Evolutionary conservation across 352 stramenopile genomes (phyloP), one percentile per base, ranked within the genome.

Genomic region (Phytopythium boreale): DNA sequence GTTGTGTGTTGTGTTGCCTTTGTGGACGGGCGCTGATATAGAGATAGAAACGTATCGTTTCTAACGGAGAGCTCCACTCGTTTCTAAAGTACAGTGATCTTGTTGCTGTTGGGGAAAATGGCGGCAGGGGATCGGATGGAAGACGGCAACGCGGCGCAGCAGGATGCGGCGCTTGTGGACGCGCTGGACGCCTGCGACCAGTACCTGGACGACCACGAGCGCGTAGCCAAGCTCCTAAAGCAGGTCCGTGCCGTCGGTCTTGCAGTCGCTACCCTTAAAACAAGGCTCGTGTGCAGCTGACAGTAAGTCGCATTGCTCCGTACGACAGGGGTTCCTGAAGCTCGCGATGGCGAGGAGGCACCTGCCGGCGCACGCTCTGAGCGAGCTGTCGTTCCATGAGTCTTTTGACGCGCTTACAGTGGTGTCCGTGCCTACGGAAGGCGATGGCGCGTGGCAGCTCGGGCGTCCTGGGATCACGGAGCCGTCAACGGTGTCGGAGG

Each of bases 331-430:
- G 24, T 89, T 89, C 64, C 57, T 92, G n/a, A 88, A 87, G 74
- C 74, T 89, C 31, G 81, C 79, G 29, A 89, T 81, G 69, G 80
- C 80, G 22, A 77, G 71, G 59, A 69, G 80, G 59, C 71, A 72
- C 15, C 66, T 92, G 7, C 70, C 78, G 20, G 66, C 74, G 26
- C 73, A 92, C 50, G 64, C 75, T 11, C 50, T 92, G 34, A 75
- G 72, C 31, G 82, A 92, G 52, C 61, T 87, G 11, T 92, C 82
- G 29, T 92, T 85, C 46, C 77, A 80, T 24, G 82, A 89, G 37
- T 36, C 73, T 14, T 87, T 89, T 55, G 70, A 85, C 5, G 80
- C 82, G 1, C 68, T 49, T 22, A 62, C 60, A 10, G 64, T 85
- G n/a, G 64, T 71, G 29, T 47, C 20, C 4, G 9, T 71, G 29